A percentile compares a stretch with the other conserved stretches of the same genome.
Conservation (phyloP, 2,329 filamentous ascomycete genomes). For the Dothiorella sarmentorum region DNA sequence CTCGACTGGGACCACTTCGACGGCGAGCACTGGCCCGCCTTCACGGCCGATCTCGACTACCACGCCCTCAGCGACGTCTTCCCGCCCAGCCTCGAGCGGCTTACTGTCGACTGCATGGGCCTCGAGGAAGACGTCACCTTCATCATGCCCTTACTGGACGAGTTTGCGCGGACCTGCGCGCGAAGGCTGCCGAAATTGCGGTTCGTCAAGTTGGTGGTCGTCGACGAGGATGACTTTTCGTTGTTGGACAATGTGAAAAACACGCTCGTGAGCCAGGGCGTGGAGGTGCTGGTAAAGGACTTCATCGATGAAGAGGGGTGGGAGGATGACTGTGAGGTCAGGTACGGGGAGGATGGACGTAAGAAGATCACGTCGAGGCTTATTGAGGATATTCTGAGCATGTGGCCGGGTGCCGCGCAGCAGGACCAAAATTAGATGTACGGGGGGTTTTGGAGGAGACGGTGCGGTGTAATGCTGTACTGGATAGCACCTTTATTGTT, state of each 20-base stretch:
- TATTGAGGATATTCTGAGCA: background rate
- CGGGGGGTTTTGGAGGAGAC: too few relatives aligned
- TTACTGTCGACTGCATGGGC: background rate
- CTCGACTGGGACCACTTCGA: conserved; percentile 5
- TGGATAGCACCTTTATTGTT: too few relatives aligned
- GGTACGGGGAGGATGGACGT: background rate
- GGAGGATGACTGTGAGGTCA: background rate
- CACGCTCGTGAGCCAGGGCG: background rate
- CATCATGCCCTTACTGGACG: background rate
- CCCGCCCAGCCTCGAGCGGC: background rate
- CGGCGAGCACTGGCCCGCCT: conserved; percentile 2
- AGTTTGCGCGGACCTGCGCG: background rate
- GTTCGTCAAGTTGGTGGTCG: background rate
- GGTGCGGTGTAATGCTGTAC: too few relatives aligned
- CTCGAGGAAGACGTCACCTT: conserved; percentile 3
- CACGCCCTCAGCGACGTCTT: background rate
- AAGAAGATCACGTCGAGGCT: conserved; percentile 6
- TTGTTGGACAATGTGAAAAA: background rate
- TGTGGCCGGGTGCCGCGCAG: background rate
- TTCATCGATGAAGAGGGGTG: conserved; percentile 6
- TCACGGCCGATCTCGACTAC: background rate
- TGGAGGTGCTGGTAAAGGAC: conserved; percentile 1
- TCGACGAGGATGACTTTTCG: background rate
- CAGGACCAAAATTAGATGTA: background rate
- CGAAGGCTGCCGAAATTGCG: background rate